Conservation (phyloP, 2,329 filamentous ascomycete species). For the Verticillium isaacii region DNA sequence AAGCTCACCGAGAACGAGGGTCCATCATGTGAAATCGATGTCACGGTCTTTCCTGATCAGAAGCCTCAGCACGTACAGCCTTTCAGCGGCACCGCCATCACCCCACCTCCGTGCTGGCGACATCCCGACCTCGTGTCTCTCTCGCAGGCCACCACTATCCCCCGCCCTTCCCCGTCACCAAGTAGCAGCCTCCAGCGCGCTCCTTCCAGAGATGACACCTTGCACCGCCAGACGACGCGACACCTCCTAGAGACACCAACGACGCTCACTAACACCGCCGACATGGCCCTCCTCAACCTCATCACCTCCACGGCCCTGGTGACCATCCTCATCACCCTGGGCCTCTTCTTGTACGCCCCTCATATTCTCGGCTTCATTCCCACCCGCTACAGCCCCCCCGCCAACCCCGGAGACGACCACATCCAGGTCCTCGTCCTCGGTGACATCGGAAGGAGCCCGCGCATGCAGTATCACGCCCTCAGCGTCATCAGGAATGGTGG, state of each 20-base stretch:
- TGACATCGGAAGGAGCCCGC: conserved; percentile 90
- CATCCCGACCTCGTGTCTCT: not conserved
- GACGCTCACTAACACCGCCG: not conserved
- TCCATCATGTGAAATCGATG: not conserved
- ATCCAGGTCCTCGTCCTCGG: conserved; percentile 87
- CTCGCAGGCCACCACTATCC: not conserved
- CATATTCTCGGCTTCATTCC: not conserved
- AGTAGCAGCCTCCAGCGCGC: no score
- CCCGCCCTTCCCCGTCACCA: not conserved
- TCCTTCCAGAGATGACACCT: not conserved
- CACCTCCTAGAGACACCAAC: not conserved
- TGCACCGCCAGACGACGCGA: not conserved
- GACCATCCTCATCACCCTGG: not conserved
- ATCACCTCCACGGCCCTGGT: not conserved
- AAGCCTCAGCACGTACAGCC: not conserved
- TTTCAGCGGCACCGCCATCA: not conserved
- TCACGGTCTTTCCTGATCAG: not conserved
- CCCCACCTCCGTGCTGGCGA: not conserved
- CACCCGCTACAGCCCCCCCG: not conserved
- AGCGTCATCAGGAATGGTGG: conserved; percentile 82
- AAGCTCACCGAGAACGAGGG: not conserved
- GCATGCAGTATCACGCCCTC: conserved; percentile 97
- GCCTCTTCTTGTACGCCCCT: not conserved
- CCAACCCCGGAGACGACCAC: conserved; percentile 29
- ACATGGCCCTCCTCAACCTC: not conserved